Evolutionary conservation across 2,329 filamentous ascomycete species (phyloP), one percentile per base, ranked within the genome.

Genomic region (Fusarium equiseti): DNA sequence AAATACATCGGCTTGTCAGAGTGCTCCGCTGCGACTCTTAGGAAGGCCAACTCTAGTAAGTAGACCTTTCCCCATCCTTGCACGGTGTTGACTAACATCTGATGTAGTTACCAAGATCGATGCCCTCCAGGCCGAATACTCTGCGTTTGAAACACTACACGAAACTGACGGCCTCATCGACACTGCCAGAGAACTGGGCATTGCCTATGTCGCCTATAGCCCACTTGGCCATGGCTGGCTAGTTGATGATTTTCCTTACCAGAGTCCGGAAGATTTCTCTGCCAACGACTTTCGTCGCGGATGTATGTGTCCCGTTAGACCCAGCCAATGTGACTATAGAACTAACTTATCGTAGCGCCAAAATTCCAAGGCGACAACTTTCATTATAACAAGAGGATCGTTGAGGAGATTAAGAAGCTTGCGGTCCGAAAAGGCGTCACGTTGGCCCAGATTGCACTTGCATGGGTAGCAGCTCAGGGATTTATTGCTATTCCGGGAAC

Each of bases 401-500:
- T 63, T 4, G 48, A 63, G 4, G 60, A 63, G 1, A 48, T 63
- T 2, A 48, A 63, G 42, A 63, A 42, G 7, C 26, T 63, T 1
- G 32, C 60, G 5, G 27, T 20, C 0, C 42, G 42, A 2, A 63
- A 63, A 11, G 46, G 58, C 5, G 42, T 29, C 7, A 48, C 42
- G 0, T 20, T 63, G 38, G 35, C 60, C 1, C 60, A 63, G 2
- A 63, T 63, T 12, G 46, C 60, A 3, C 48, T 63, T 9, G 60
- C 60, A 3, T 63, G 60, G 60, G 60, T 63, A 8, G 26, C 58
- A 1, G 27, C 48, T 0, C 60, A 63, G 10, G 60, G 42, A 42
- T 54, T 63, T 13, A 63, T 63, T 12, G 48, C 58, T 27, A 62
- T 63, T 7, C 60, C 60, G 4, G 60, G 60, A 3, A 63, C 60